Evolutionary conservation across 768 basidiomycete genomes (phyloP), one percentile per base, ranked within the genome.

Genomic region (Boletus sp.): DNA sequence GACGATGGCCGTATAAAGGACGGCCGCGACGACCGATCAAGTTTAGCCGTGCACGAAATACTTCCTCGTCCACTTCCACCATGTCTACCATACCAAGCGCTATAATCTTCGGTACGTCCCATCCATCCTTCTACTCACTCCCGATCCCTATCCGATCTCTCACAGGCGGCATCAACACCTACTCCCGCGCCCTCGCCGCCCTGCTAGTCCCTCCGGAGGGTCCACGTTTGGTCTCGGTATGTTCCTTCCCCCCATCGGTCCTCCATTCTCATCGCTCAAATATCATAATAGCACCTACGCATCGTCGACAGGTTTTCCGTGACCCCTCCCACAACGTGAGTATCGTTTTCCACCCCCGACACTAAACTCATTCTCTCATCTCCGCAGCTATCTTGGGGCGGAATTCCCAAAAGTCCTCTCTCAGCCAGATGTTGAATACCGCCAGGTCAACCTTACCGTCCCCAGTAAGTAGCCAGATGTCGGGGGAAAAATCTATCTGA

Each of bases 111-210:
- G 91, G 91, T 92, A 57, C 60, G 83, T 72, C 7, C 74, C 15
- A 36, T 44, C 54, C 17, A 57, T 39, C 46, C 46, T 54, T 12
- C 36, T 45, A 24, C 24, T 24, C 3, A 24, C 24, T 24, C 49
- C 35, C 57, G 55, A 55, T 62, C 40, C 47, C 18, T 9, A 36
- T 54, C 56, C 57, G 47, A 54, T 60, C 51, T 17, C 4, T 9
- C 32, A 0, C 61, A 93, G 92, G 92, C 60, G 92, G 92, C 52
- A 73, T 92, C 61, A 92, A 91, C 75, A 90, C 88, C 52, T 88
- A 78, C 69, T 85, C 92, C 9, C 82, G 91, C 50, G 79, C 85
- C 48, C 81, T 94, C 51, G 87, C 87, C 37, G 75, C 80, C 50
- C 73, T 80, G 40, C 80, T 94, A 14, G 83, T 90, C 37, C 89